phyloP scores from a whole-genome alignment of 495 filamentous ascomycete genomes.

The Penicillium turbatum region DNA sequence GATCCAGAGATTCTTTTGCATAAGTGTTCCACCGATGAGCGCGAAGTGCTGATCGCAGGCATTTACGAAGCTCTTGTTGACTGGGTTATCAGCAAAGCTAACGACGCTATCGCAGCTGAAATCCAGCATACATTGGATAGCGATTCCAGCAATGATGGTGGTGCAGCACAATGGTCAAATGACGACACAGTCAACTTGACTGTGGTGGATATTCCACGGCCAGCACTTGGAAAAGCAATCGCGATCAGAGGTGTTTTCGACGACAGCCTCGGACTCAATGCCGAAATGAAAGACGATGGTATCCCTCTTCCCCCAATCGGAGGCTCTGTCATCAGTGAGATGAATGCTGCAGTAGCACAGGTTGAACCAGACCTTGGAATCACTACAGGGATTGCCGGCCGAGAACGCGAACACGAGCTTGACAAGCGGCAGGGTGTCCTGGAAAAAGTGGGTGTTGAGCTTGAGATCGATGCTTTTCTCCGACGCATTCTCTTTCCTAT shows the following conservation, averaged over 20 bases:
- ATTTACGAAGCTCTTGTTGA: constrained; percentile 94
- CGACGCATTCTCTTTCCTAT: constrained; percentile 77
- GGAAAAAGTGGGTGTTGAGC: constrained; percentile 77
- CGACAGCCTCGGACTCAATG: constrained; percentile 85
- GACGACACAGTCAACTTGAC: constrained; percentile 89
- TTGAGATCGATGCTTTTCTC: constrained; percentile 81
- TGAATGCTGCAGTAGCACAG: constrained; percentile 73
- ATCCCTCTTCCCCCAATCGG: constrained; percentile 64
- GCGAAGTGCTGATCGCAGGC: constrained; percentile 74
- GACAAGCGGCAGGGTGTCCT: constrained; percentile 78
- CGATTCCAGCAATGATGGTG: constrained; percentile 53
- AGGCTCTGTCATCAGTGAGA: constrained; percentile 77
- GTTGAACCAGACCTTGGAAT: constrained; percentile 81
- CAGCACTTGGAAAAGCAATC: constrained; percentile 76
- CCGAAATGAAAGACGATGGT: constrained; percentile 95
- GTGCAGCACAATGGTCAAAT: constrained; percentile 50
- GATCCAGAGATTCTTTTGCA: constrained; percentile 78
- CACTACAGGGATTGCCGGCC: constrained; percentile 54
- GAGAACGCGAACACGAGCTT: constrained; percentile 71
- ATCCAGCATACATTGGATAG: constrained; percentile 63
- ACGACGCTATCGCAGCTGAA: constrained; percentile 78
- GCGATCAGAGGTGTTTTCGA: constrained; percentile 88
- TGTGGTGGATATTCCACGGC: constrained; percentile 78
- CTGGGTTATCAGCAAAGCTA: constrained; percentile 86
- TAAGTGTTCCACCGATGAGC: constrained; percentile 77